Percentiles rank a stretch among this genome's conserved stretches.
phyloP scores from a whole-genome alignment of 148 eudicot species.

The Camellia granthamiana region DNA sequence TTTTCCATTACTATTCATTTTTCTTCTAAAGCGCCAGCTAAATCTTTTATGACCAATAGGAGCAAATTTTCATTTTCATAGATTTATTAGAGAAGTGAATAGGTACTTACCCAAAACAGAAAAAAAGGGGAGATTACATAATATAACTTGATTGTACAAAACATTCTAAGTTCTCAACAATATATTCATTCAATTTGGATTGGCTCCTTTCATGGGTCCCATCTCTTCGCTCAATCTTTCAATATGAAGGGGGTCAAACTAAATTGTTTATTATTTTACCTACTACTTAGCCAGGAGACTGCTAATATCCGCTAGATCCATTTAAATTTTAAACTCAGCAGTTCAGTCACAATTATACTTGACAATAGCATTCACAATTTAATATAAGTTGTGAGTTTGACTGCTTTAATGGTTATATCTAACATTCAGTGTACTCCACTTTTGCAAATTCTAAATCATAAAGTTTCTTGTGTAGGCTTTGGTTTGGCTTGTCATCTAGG shows the following conservation, averaged over 20 bases:
- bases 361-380: not conserved
- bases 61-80: not conserved
- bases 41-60: not conserved
- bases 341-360: not conserved
- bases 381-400: not conserved
- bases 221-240: not conserved
- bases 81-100: not conserved
- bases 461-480: slow-evolving; percentile 55
- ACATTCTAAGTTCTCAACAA: not conserved
- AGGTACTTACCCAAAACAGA: not conserved
- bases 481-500: slow-evolving; percentile 98
- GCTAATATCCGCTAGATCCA: not conserved
- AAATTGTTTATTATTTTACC: not conserved
- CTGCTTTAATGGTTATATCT: not conserved
- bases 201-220: not conserved
- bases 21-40: not conserved
- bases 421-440: not conserved
- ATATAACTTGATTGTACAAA: not conserved
- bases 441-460: not conserved
- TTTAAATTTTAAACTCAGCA: not conserved
- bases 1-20: not conserved
- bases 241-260: not conserved
- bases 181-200: not conserved
- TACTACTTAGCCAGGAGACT: not conserved
- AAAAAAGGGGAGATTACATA: not conserved